A percentile compares a stretch with the other conserved stretches of the same genome.
phyloP scores from a whole-genome alignment of 2,329 filamentous ascomycete genomes.

The Aquanectria penicillioides region DNA sequence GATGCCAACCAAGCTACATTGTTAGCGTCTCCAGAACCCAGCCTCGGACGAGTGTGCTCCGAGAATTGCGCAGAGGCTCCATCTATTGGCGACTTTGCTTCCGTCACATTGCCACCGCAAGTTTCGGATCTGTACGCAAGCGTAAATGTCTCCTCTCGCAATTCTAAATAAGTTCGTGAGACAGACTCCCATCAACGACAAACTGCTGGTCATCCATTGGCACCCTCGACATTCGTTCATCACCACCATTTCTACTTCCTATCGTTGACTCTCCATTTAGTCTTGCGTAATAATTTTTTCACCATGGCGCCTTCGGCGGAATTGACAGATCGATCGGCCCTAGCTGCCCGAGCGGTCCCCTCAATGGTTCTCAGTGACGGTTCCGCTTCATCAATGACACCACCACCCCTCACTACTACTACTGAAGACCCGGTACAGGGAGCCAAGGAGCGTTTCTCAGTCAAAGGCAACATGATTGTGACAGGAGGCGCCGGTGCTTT shows the following conservation, averaged over 20 bases:
- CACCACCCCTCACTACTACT: not conserved
- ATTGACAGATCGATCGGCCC: slow-evolving; percentile 9
- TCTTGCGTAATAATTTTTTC: not conserved
- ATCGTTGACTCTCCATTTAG: not conserved
- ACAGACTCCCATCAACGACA: too few relatives aligned
- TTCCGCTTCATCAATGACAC: slow-evolving; percentile 20
- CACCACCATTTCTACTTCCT: not conserved
- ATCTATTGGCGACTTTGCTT: not conserved
- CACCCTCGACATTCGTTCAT: not conserved
- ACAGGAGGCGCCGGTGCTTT: slow-evolving; percentile 63
- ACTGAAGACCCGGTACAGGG: slow-evolving; percentile 3
- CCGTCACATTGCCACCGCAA: not conserved
- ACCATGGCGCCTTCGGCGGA: slow-evolving; percentile 10
- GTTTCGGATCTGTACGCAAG: too few relatives aligned
- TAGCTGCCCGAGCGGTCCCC: slow-evolving; percentile 12
- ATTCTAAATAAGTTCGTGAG: too few relatives aligned
- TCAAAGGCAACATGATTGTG: slow-evolving; percentile 50
- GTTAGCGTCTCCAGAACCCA: not conserved
- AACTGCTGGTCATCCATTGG: not conserved
- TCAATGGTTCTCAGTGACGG: slow-evolving; percentile 20
- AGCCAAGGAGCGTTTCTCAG: slow-evolving; percentile 18
- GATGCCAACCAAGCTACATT: not conserved
- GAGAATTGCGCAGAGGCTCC: not conserved
- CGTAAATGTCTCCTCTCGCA: too few relatives aligned
- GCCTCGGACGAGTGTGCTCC: slow-evolving; percentile 12